Conservation (phyloP, 2,329 filamentous ascomycete species). For the Phyllosticta capitalensis region DNA sequence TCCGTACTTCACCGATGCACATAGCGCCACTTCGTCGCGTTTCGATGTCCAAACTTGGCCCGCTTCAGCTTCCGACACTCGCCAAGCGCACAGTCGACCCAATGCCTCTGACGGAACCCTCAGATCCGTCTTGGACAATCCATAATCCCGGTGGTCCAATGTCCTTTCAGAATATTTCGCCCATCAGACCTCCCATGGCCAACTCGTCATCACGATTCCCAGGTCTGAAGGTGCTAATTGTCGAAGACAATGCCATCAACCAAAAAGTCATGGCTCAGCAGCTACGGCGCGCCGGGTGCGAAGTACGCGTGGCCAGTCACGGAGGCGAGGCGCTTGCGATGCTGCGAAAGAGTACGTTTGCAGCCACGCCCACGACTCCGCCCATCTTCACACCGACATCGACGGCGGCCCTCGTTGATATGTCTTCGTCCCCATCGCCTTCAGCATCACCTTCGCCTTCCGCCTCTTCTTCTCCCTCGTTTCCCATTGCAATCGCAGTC, state of each 20-base stretch:
- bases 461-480: background rate
- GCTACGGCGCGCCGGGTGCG: conserved; percentile 23
- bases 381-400: background rate
- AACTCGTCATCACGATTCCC: background rate
- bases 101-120: background rate
- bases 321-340: conserved; percentile 23
- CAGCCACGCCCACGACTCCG: background rate
- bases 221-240: conserved; percentile 1
- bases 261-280: conserved; percentile 26
- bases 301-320: conserved; percentile 22
- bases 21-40: background rate
- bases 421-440: background rate
- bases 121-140: conserved; percentile 2
- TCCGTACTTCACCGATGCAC: background rate
- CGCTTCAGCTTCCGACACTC: background rate
- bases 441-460: background rate
- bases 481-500: background rate
- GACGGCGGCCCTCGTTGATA: background rate
- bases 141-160: background rate
- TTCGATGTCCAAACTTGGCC: background rate
- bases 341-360: conserved; percentile 12
- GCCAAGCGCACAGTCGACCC: background rate
- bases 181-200: background rate
- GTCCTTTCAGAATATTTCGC: background rate
- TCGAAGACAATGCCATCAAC: conserved; percentile 27